A percentile compares a stretch with the other conserved stretches of the same genome.
phyloP scores from a whole-genome alignment of 768 basidiomycete genomes.

The Termitomyces sp. region DNA sequence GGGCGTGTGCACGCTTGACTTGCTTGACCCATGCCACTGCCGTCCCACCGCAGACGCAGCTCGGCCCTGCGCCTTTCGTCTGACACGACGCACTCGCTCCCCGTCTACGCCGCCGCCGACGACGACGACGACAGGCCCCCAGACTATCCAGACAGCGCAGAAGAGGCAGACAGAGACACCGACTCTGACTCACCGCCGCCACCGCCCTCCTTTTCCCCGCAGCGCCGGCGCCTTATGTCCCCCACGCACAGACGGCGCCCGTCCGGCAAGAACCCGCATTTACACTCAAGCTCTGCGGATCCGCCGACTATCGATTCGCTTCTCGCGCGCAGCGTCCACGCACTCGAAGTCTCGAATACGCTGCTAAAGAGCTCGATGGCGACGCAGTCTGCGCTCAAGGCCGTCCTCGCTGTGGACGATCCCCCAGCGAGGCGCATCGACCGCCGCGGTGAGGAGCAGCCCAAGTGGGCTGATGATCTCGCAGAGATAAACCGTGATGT shows the following conservation, averaged over 20 bases:
- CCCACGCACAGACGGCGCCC: conserved; percentile 8
- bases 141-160: conserved; percentile 71
- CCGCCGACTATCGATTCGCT: conserved; percentile 75
- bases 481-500: conserved; percentile 60
- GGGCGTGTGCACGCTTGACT: conserved; percentile 19
- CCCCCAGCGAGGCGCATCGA: conserved; percentile 47
- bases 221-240: conserved; percentile 15
- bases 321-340: conserved; percentile 76
- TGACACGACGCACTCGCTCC: conserved; percentile 56
- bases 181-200: conserved; percentile 47
- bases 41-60: conserved; percentile 40
- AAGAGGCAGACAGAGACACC: conserved; percentile 73
- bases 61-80: conserved; percentile 57
- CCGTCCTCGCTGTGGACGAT: conserved; percentile 44
- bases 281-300: conserved; percentile 32
- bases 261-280: conserved; percentile 17
- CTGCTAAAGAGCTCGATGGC: conserved; percentile 72
- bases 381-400: conserved; percentile 50
- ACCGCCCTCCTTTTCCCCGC: too few species aligned
- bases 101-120: conserved; percentile 49
- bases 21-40: not conserved
- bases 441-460: conserved; percentile 36
- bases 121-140: conserved; percentile 65
- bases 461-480: conserved; percentile 63
- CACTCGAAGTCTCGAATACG: conserved; percentile 80